phyloP scores from a whole-genome alignment of 768 basidiomycete genomes.

The Suillus bovinus region DNA sequence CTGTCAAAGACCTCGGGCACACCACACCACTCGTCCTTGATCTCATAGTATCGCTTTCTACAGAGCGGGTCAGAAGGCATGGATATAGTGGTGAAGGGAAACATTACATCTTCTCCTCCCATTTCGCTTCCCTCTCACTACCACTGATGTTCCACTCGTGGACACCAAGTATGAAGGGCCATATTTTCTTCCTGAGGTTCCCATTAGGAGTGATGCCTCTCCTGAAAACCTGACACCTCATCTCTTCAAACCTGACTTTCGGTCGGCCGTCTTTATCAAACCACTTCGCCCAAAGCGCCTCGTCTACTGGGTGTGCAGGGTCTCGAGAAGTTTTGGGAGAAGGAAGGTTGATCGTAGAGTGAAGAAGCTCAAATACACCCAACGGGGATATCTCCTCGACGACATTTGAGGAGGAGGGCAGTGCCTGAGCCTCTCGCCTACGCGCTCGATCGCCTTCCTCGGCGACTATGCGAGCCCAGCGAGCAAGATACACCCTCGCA shows the following conservation, averaged over 20 bases:
- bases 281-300: constrained; percentile 74
- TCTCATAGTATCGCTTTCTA: constrained; percentile 67
- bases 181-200: constrained; percentile 67
- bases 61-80: not conserved
- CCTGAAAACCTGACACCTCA: constrained; percentile 77
- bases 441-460: constrained; percentile 96
- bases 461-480: constrained; percentile 96
- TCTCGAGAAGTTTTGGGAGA: constrained; percentile 83
- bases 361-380: constrained; percentile 86
- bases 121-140: constrained; percentile 57
- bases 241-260: constrained; percentile 62
- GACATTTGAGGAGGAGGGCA: constrained; percentile 50
- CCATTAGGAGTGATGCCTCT: constrained; percentile 62
- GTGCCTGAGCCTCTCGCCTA: constrained; percentile 70
- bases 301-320: constrained; percentile 75
- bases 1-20: constrained; percentile 80
- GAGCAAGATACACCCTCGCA: constrained; percentile 91
- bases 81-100: not conserved
- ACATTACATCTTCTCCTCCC: constrained; percentile 63
- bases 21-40: constrained; percentile 83
- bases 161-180: constrained; percentile 91
- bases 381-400: constrained; percentile 70
- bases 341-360: constrained; percentile 76
- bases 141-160: constrained; percentile 75
- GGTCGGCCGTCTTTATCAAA: constrained; percentile 73